Evolutionary conservation across 106 monocot species (phyloP).

Genomic region (Alisma plantagoaquatica): DNA sequence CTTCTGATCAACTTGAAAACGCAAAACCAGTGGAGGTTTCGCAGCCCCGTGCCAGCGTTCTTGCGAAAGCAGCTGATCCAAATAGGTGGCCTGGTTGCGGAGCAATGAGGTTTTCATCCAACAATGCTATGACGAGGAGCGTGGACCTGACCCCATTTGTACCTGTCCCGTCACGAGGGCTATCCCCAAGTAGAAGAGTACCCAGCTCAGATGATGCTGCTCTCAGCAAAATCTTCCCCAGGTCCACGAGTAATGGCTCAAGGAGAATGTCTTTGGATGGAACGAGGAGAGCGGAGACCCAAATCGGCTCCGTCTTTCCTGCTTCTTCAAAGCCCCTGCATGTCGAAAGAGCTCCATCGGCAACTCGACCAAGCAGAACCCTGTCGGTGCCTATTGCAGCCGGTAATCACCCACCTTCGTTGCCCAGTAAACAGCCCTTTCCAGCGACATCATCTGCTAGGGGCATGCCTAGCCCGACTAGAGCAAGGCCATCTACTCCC

Average conservation of each 20-base stretch:
- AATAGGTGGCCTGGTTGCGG: slow-evolving; percentile 50
- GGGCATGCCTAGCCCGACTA: slow-evolving; percentile 21
- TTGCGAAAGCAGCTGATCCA: no score
- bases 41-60: slow-evolving; percentile 34
- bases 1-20: slow-evolving; percentile 59
- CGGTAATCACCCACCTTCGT: slow-evolving; percentile 29
- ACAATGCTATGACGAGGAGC: slow-evolving; percentile 24
- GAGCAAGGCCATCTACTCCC: slow-evolving; percentile 36
- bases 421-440: slow-evolving; percentile 31
- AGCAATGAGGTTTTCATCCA: slow-evolving; percentile 24
- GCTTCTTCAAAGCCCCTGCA: slow-evolving; percentile 8
- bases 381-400: slow-evolving; percentile 19
- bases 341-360: slow-evolving; percentile 7
- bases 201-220: slow-evolving; percentile 8
- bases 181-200: slow-evolving; percentile 36
- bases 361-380: slow-evolving; percentile 23
- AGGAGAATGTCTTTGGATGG: slow-evolving; percentile 13
- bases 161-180: slow-evolving; percentile 14
- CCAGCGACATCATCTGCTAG: slow-evolving; percentile 6
- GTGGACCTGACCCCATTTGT: slow-evolving; percentile 29
- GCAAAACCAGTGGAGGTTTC: slow-evolving; percentile 32
- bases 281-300: slow-evolving; percentile 5
- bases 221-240: slow-evolving; percentile 14
- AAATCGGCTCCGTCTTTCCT: neutral
- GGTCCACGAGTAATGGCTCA: slow-evolving; percentile 10